Conservation (phyloP, 31 red algal species). For the Porphyra umbilicalis region DNA sequence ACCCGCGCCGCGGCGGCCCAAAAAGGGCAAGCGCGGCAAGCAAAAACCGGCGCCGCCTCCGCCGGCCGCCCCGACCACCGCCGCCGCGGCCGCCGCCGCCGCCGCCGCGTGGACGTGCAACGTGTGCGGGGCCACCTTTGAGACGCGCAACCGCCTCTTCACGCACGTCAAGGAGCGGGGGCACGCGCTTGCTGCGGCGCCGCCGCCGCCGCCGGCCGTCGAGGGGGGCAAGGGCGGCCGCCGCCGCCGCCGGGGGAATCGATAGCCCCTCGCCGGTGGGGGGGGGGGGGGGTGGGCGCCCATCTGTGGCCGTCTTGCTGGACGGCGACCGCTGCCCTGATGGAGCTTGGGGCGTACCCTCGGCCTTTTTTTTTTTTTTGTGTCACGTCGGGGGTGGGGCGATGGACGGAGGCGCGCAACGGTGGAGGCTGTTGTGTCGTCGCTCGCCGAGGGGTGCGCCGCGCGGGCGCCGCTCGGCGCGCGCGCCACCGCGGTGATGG, state of each 20-base stretch:
- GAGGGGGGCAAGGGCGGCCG: not conserved
- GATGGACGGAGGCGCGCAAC: no score
- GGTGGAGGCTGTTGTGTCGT: no score
- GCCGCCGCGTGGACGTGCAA: conserved; percentile 19
- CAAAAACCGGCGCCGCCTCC: conserved; percentile 24
- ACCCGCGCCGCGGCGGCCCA: not conserved
- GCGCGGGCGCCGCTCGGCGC: no score
- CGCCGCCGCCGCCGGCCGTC: not conserved
- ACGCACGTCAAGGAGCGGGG: conserved; percentile 39
- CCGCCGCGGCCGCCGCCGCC: conserved; percentile 4
- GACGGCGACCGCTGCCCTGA: no score
- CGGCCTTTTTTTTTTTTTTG: no score
- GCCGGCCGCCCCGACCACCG: conserved; percentile 21
- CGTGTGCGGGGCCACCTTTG: conserved; percentile 43
- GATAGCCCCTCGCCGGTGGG: no score
- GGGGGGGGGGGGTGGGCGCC: no score
- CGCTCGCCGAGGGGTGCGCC: no score
- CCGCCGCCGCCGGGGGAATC: not conserved
- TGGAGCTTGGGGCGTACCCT: no score
- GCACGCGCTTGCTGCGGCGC: conserved; percentile 35
- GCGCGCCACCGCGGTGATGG: no score
- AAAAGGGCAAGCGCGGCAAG: conserved; percentile 17
- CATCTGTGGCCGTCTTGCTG: no score
- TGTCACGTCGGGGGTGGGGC: no score
- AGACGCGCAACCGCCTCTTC: conserved; percentile 55